Conservation (phyloP, 805 yeast genomes). For the Maudiozyma saulgeensis region DNA sequence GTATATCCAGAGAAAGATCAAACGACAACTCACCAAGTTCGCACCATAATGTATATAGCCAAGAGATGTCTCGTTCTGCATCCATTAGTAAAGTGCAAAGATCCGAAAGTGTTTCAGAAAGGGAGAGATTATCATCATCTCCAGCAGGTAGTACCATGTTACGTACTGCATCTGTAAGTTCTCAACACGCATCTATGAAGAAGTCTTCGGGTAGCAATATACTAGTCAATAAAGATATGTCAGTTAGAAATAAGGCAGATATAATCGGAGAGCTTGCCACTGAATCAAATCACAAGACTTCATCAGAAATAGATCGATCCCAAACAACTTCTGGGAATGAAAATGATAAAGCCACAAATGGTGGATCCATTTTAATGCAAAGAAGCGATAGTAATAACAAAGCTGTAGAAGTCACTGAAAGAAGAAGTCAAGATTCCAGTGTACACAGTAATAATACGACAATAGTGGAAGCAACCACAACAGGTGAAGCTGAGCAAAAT, state of each 20-base stretch:
- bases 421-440: not conserved
- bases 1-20: not conserved
- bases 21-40: not conserved
- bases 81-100: not conserved
- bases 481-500: conserved; percentile 32
- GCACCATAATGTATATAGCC: not conserved
- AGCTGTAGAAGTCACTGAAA: not conserved
- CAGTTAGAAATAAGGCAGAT: not conserved
- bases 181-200: not conserved
- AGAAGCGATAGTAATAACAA: not conserved
- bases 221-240: not conserved
- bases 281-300: not conserved
- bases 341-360: not conserved
- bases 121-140: not conserved
- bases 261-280: not conserved
- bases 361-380: not conserved
- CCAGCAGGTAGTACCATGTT: not conserved
- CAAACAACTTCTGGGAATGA: not conserved
- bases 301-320: not conserved
- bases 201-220: not conserved
- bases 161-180: not conserved
- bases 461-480: not conserved
- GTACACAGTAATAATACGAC: not conserved
- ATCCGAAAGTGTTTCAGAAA: conserved; percentile 1
- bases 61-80: not conserved